Conservation (phyloP, 805 yeast genomes). For the Nakazawaea wyomingensis region DNA sequence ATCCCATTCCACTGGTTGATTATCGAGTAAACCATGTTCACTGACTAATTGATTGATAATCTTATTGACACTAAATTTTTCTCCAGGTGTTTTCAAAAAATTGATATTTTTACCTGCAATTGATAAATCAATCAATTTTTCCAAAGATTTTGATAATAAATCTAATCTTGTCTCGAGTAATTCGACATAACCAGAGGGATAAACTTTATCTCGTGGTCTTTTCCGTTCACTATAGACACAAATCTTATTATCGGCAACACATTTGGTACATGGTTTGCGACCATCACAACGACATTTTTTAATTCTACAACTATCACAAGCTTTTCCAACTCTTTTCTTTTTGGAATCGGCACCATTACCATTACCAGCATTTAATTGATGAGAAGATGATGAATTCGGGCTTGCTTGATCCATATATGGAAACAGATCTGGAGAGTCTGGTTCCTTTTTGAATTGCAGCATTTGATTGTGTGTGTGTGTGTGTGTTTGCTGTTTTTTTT, state of each 20-base stretch:
- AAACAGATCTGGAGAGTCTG: conserved; percentile 4
- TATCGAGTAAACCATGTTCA: conserved; percentile 33
- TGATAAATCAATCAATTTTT: conserved; percentile 31
- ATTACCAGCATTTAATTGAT: background rate
- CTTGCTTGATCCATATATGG: conserved; percentile 4
- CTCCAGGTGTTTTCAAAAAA: conserved; percentile 13
- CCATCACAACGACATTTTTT: conserved; percentile 65
- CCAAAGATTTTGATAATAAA: conserved; percentile 44
- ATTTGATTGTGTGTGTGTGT: background rate
- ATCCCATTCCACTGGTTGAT: conserved; percentile 40
- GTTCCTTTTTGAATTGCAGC: conserved; percentile 3
- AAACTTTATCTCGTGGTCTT: conserved; percentile 47
- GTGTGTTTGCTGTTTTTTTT: no score
- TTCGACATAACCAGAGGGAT: conserved; percentile 59
- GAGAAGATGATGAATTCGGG: background rate
- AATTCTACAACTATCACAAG: conserved; percentile 58
- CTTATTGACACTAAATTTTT: conserved; percentile 37
- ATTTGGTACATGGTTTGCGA: conserved; percentile 52
- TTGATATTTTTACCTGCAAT: conserved; percentile 12
- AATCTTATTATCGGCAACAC: conserved; percentile 50
- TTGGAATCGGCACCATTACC: background rate
- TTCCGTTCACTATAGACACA: conserved; percentile 56
- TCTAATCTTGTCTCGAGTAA: conserved; percentile 53
- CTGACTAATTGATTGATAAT: conserved; percentile 38
- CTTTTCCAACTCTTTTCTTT: conserved; percentile 58